Conservation (phyloP, 2,329 filamentous ascomycete species). For the Xylaria sp. region DNA sequence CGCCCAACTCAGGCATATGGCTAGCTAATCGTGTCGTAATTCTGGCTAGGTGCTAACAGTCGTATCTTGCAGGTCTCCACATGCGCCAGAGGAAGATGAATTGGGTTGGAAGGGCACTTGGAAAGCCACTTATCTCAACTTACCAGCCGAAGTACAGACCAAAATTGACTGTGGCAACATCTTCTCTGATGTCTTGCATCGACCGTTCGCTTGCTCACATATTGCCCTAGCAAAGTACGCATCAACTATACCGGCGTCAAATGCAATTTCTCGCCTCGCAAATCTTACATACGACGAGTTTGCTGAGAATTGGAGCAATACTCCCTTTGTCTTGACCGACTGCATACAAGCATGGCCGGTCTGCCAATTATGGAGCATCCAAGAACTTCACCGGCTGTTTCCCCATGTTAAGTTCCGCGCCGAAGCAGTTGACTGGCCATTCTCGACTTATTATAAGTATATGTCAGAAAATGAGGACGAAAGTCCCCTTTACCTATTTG, state of each 20-base stretch:
- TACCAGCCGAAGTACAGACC: conserved; percentile 56
- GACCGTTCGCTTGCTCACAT: conserved; percentile 88
- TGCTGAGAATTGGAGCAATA: conserved; percentile 73
- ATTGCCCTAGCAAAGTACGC: conserved; percentile 71
- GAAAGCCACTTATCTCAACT: conserved; percentile 76
- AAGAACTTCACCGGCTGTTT: conserved; percentile 69
- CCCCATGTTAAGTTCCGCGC: conserved; percentile 76
- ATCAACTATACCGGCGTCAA: conserved; percentile 71
- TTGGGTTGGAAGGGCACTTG: conserved; percentile 82
- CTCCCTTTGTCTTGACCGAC: conserved; percentile 84
- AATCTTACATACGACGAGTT: conserved; percentile 77
- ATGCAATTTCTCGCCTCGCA: conserved; percentile 73
- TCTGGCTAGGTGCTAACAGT: conserved; percentile 1
- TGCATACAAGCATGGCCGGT: conserved; percentile 84
- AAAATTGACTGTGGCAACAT: conserved; percentile 75
- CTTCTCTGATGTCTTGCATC: conserved; percentile 88
- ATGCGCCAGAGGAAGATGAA: conserved; percentile 43
- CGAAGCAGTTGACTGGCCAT: conserved; percentile 91
- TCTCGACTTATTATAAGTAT: conserved; percentile 81
- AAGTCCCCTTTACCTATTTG: conserved; percentile 91
- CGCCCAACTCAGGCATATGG: not conserved
- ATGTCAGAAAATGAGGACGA: conserved; percentile 82
- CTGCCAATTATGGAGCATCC: conserved; percentile 74
- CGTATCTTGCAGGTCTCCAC: conserved; percentile 37
- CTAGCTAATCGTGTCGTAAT: not conserved